Evolutionary conservation across 2,329 filamentous ascomycete species (phyloP).

Genomic region (Fusarium luffae): DNA sequence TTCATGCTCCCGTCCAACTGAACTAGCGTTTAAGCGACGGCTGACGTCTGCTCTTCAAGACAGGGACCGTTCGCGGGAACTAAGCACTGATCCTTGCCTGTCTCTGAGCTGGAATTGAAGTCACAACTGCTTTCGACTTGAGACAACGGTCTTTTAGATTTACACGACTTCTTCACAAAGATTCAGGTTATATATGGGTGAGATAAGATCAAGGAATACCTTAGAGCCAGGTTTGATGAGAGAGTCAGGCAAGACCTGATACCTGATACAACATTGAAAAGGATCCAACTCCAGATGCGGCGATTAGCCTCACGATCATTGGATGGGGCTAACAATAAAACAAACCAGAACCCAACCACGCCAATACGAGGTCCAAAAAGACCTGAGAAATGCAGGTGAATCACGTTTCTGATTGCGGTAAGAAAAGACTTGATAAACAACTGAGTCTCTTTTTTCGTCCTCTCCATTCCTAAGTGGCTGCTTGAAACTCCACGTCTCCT

Average conservation of each 20-base stretch:
- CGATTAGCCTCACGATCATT: constrained; percentile 23
- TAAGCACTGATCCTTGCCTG: constrained; percentile 4
- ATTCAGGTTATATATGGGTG: background rate
- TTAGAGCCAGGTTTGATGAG: background rate
- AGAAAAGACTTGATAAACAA: constrained; percentile 7
- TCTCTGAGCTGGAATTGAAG: background rate
- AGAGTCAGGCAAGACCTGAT: background rate
- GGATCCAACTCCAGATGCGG: constrained; percentile 29
- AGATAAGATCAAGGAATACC: background rate
- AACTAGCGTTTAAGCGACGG: constrained; percentile 19
- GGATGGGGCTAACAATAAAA: constrained; percentile 13
- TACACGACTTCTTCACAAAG: background rate
- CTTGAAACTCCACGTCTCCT: constrained; percentile 13
- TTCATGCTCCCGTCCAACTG: background rate
- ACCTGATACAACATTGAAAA: background rate
- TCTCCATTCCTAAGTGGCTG: constrained; percentile 23
- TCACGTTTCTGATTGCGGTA: constrained; percentile 8
- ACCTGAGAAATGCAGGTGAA: background rate
- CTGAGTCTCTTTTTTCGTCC: constrained; percentile 2
- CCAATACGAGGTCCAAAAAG: constrained; percentile 29
- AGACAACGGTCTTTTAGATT: background rate
- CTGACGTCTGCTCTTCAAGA: constrained; percentile 1
- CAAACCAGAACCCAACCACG: constrained; percentile 6
- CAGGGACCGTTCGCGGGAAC: constrained; percentile 34
- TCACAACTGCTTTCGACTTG: background rate